These are phyloP conservation scores for Trichophyton simii DNA, from an alignment of 2,329 filamentous ascomycete genomes.

Conservation along the genomic window DNA sequence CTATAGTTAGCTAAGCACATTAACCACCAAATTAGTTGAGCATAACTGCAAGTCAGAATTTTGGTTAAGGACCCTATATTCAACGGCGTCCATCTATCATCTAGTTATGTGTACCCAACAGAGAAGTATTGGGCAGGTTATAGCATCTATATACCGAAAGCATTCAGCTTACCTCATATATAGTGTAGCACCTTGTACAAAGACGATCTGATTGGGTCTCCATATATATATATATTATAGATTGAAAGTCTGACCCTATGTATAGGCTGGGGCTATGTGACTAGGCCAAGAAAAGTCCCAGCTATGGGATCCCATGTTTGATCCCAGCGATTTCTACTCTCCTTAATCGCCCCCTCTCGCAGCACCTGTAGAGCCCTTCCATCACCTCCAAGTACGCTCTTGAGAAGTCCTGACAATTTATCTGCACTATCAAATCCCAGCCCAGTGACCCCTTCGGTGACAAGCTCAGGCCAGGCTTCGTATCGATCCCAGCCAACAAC, in stretches of 20 bases:
- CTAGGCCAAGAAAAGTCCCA: constrained; percentile 52
- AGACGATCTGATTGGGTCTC: no score
- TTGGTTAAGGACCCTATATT: no score
- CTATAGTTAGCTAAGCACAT: background rate
- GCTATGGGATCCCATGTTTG: constrained; percentile 84
- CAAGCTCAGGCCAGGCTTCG: constrained; percentile 80
- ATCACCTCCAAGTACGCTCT: constrained; percentile 49
- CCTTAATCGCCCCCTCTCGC: constrained; percentile 56
- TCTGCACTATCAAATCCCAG: constrained; percentile 63
- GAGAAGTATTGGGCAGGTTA: no score
- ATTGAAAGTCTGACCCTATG: background rate
- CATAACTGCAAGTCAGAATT: no score
- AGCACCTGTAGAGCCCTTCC: constrained; percentile 46
- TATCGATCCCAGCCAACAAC: constrained; percentile 79
- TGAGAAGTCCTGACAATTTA: constrained; percentile 52
- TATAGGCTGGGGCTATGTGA: background rate
- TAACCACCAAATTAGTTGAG: no score
- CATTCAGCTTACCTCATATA: no score
- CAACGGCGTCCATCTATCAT: no score
- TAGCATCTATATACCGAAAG: no score
- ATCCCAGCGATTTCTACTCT: constrained; percentile 72
- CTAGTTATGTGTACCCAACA: no score
- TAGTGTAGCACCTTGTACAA: no score
- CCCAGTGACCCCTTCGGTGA: constrained; percentile 76
- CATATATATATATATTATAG: background rate